Percentiles rank a stretch among this genome's conserved stretches.
phyloP scores from a whole-genome alignment of 2,329 filamentous ascomycete genomes.

The Colletotrichum plurivorum region DNA sequence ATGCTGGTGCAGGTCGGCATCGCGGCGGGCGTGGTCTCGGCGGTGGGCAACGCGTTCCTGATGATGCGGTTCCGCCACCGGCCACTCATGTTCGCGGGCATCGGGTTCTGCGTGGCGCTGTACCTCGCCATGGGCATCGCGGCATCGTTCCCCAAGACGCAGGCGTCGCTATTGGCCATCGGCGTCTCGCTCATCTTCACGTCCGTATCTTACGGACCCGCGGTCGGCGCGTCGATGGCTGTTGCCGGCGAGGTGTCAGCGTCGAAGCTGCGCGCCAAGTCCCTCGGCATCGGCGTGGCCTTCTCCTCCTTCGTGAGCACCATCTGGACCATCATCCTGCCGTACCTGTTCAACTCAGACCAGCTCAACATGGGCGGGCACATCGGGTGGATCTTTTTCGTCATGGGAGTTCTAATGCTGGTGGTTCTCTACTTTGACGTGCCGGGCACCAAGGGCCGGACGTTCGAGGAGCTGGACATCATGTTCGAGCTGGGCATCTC shows the following conservation, averaged over 20 bases:
- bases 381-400: slow-evolving; percentile 57
- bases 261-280: slow-evolving; percentile 36
- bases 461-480: slow-evolving; percentile 50
- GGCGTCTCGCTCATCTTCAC: slow-evolving; percentile 43
- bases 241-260: slow-evolving; percentile 38
- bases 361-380: slow-evolving; percentile 55
- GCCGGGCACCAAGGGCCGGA: slow-evolving; percentile 47
- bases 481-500: slow-evolving; percentile 42
- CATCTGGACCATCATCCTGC: slow-evolving; percentile 44
- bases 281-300: slow-evolving; percentile 30
- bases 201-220: slow-evolving; percentile 42
- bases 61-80: slow-evolving; percentile 43
- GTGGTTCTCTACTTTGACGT: slow-evolving; percentile 48
- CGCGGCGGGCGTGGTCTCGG: slow-evolving; percentile 40
- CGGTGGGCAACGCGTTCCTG: slow-evolving; percentile 42
- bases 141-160: slow-evolving; percentile 38
- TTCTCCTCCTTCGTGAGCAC: slow-evolving; percentile 37
- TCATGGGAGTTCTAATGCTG: slow-evolving; percentile 45
- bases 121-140: slow-evolving; percentile 44
- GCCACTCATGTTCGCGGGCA: slow-evolving; percentile 43
- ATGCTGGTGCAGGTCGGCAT: slow-evolving; percentile 44
- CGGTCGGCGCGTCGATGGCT: slow-evolving; percentile 41
- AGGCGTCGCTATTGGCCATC: slow-evolving; percentile 39
- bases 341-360: slow-evolving; percentile 48
- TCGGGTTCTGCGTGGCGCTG: slow-evolving; percentile 40